phyloP scores from a whole-genome alignment of 257 asterid species.

The Avicennia marina region DNA sequence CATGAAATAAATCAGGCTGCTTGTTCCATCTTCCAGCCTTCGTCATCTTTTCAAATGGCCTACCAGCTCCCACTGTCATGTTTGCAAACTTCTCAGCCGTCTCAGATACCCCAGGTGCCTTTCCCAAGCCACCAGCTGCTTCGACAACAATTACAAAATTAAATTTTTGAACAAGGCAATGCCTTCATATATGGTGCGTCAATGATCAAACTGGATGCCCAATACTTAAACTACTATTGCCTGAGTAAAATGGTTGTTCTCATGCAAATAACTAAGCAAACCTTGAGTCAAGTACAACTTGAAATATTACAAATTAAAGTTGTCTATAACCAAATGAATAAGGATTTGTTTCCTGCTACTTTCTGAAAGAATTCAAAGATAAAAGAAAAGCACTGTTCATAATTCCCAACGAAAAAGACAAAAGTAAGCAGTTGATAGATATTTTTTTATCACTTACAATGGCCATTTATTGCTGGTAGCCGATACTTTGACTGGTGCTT shows the following conservation, averaged over 20 bases:
- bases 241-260: no score
- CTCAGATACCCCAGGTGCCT: constrained; percentile 37
- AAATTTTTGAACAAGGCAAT: no score
- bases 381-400: not conserved
- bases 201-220: no score
- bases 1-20: no score
- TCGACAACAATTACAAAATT: not conserved
- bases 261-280: no score
- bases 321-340: no score
- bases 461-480: constrained; percentile 62
- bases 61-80: constrained; percentile 39
- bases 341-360: no score
- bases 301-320: no score
- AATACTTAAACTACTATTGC: no score
- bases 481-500: constrained; percentile 67
- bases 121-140: constrained; percentile 32
- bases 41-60: constrained; percentile 32
- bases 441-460: constrained; percentile 38
- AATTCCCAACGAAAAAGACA: not conserved
- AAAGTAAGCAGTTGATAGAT: not conserved
- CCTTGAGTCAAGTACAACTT: no score
- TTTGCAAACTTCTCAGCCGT: constrained; percentile 50
- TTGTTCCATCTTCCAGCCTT: no score
- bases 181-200: no score
- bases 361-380: not conserved